These are phyloP conservation scores for Ganoderma sinense DNA, from an alignment of 1,284 basidiomycete genomes.

Conservation along the genomic window DNA sequence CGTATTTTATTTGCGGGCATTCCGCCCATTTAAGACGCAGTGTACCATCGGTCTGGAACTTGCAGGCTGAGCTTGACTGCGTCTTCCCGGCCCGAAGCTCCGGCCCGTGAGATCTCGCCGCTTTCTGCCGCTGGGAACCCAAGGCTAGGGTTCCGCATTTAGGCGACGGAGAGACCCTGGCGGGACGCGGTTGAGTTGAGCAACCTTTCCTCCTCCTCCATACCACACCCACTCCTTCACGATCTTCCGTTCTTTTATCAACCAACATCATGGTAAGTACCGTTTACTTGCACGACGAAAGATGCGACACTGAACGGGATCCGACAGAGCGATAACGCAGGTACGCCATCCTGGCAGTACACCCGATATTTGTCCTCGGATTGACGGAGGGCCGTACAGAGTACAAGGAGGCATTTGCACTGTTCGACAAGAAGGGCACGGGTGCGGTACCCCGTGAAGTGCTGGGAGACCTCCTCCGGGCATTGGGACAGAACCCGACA, in stretches of 20 bases:
- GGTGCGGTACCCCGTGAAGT: conserved; percentile 89
- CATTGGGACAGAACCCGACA: conserved; percentile 97
- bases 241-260: conserved; percentile 4
- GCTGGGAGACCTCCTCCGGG: conserved; percentile 94
- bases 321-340: conserved; percentile 69
- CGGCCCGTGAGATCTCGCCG: not conserved
- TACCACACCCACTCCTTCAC: not conserved
- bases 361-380: not conserved
- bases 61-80: too few relatives aligned
- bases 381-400: conserved; percentile 53
- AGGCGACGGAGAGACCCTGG: not conserved
- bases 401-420: conserved; percentile 96
- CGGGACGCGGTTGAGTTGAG: not conserved
- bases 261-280: conserved; percentile 26
- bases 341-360: conserved; percentile 38
- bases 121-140: not conserved
- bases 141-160: conserved; percentile 3
- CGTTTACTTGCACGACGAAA: not conserved
- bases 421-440: conserved; percentile 96
- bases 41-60: too few relatives aligned
- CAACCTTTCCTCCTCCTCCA: not conserved
- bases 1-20: too few relatives aligned
- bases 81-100: not conserved
- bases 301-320: conserved; percentile 11
- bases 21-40: too few relatives aligned